Evolutionary conservation across 495 filamentous ascomycete genomes (phyloP), one percentile per base, ranked within the genome.

Genomic region (Tuber borchii): DNA sequence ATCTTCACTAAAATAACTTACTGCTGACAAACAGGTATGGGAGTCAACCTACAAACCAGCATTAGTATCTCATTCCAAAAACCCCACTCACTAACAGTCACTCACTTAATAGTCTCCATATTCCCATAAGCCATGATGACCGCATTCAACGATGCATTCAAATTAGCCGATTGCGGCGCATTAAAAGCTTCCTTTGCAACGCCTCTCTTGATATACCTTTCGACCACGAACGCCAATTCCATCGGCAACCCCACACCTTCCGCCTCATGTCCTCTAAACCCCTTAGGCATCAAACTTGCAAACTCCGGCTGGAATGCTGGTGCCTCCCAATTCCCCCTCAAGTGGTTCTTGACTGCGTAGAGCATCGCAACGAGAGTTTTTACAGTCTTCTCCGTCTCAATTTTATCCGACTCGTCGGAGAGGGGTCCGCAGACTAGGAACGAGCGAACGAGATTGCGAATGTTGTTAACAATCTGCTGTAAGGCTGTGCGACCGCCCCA

Each of bases 21-120:
- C 89, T 93, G 82, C 84, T 93, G 90, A n/a, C 91, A 91, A 10
- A 93, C 87, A 16, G 91, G 91, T 75, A 93, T 90, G 0, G 90
- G 90, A 1, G 91, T 92, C 43, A 90, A 82, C 42, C 79, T 81
- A 61, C 14, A 34, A n/a, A 19, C 20, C n/a, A 65, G 5, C 26
- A 37, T 72, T 70, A 44, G 26, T 9, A 31, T 44, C 31, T 5
- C 65, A 42, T 19, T 20, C 7, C 14, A 72, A 42, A 37, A 31
- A 39, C n/a, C 39, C 39, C 19, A 40, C 39, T 39, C 43, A 44
- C n/a, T 6, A 39, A 69, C 12, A 56, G 69, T 16, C 14, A 12
- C 79, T 74, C 69, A 81, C 81, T 83, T 83, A 61, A 93, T 93
- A 5, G 90, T 92, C 83, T 93, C 91, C 91, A 93, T 91, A 70